These are phyloP conservation scores for Rutstroemia sp. DNA, from an alignment of 2,329 filamentous ascomycete genomes.

Conservation along the genomic window DNA sequence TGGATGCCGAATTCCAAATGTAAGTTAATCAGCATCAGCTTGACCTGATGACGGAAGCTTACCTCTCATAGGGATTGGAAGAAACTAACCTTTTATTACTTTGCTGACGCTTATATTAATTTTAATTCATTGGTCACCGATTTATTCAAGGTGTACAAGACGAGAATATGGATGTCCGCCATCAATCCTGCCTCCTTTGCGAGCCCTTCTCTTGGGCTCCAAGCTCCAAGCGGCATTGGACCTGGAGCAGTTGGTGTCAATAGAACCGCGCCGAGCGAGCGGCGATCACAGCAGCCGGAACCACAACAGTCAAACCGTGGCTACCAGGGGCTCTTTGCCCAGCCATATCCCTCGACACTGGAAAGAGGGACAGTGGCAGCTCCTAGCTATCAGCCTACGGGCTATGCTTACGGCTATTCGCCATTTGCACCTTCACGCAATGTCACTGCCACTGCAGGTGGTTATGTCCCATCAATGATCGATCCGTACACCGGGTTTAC, in stretches of 20 bases:
- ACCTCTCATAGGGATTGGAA: conserved; percentile 75
- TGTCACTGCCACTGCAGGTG: conserved; percentile 25
- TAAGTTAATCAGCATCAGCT: conserved; percentile 42
- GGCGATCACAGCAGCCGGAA: conserved; percentile 33
- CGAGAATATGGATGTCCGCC: conserved; percentile 98
- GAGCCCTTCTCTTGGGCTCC: conserved; percentile 64
- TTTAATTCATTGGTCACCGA: conserved; percentile 97
- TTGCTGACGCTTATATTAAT: conserved; percentile 96
- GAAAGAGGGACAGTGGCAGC: conserved; percentile 32
- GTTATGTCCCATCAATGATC: conserved; percentile 35
- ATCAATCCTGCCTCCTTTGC: conserved; percentile 97
- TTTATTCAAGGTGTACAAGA: conserved; percentile 99
- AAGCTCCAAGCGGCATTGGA: conserved; percentile 59
- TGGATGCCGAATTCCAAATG: conserved; percentile 98
- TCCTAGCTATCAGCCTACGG: conserved; percentile 34
- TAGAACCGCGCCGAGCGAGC: conserved; percentile 30
- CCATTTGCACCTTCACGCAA: conserved; percentile 38
- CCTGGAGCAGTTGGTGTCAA: conserved; percentile 56
- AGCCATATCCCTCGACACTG: conserved; percentile 37
- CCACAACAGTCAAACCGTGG: conserved; percentile 18
- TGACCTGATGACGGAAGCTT: background rate
- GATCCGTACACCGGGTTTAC: conserved; percentile 39
- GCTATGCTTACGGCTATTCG: conserved; percentile 36
- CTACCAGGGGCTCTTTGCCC: conserved; percentile 36
- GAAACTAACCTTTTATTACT: conserved; percentile 98